phyloP scores from a whole-genome alignment of 805 yeast species.

The Candida multigemmis region DNA sequence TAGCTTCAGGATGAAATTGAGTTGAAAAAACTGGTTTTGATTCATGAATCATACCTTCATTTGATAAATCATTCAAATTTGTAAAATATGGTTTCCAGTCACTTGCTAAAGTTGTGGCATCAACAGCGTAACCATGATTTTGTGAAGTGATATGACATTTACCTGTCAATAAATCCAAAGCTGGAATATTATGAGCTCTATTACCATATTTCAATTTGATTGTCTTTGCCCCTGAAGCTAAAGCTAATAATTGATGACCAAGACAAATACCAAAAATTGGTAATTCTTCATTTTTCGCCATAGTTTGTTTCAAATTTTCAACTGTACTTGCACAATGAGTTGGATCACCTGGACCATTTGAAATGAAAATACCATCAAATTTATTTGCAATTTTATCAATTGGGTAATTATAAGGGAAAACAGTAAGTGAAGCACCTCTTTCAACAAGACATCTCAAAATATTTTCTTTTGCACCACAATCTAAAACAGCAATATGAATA shows the following conservation, averaged over 20 bases:
- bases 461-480: constrained; percentile 98
- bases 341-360: constrained; percentile 98
- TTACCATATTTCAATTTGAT: constrained; percentile 93
- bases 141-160: constrained; percentile 97
- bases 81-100: constrained; percentile 82
- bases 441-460: constrained; percentile 87
- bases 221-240: constrained; percentile 92
- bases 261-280: constrained; percentile 97
- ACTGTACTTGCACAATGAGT: constrained; percentile 80
- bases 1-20: constrained; percentile 99
- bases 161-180: constrained; percentile 81
- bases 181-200: constrained; percentile 98
- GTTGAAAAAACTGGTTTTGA: constrained; percentile 88
- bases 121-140: constrained; percentile 98
- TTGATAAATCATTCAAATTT: constrained; percentile 90
- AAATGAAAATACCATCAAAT: constrained; percentile 90
- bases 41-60: constrained; percentile 94
- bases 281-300: constrained; percentile 52
- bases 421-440: constrained; percentile 94
- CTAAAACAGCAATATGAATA: constrained; percentile 81
- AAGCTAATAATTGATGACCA: constrained; percentile 93
- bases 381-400: constrained; percentile 82
- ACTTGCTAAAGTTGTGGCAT: constrained; percentile 60
- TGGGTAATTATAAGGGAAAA: constrained; percentile 93
- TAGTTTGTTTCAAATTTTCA: constrained; percentile 58